Conservation (phyloP, 768 basidiomycete species). For the Suillus clintonianus region DNA sequence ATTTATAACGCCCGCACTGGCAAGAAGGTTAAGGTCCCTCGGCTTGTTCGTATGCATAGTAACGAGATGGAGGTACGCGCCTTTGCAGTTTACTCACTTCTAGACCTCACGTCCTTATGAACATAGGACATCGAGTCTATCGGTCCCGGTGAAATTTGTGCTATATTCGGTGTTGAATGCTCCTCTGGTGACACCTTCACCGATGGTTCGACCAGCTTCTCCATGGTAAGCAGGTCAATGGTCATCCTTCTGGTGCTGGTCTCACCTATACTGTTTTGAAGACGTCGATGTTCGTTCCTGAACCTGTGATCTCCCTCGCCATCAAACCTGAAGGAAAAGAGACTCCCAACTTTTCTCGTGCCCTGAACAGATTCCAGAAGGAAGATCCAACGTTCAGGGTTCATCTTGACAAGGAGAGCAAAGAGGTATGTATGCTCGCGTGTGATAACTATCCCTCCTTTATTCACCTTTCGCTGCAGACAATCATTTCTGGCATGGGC, state of each 20-base stretch:
- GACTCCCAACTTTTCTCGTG: slow-evolving; percentile 94
- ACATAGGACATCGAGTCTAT: slow-evolving; percentile 85
- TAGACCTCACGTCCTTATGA: neutral
- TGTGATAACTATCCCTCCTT: neutral
- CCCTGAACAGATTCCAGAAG: slow-evolving; percentile 95
- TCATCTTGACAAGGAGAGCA: slow-evolving; percentile 90
- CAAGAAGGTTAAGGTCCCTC: slow-evolving; percentile 95
- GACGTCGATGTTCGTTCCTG: slow-evolving; percentile 99
- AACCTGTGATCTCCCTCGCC: slow-evolving; percentile 95
- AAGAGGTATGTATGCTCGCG: slow-evolving; percentile 71
- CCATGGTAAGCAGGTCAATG: slow-evolving; percentile 68
- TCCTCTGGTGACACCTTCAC: slow-evolving; percentile 98
- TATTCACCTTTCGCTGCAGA: slow-evolving; percentile 46
- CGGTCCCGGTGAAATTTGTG: slow-evolving; percentile 98
- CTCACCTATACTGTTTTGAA: slow-evolving; percentile 28
- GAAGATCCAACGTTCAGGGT: slow-evolving; percentile 99
- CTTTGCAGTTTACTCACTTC: neutral
- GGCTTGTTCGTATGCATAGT: slow-evolving; percentile 96
- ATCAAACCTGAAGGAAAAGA: slow-evolving; percentile 92
- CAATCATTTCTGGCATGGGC: slow-evolving; percentile 99
- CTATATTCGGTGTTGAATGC: slow-evolving; percentile 98
- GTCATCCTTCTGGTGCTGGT: neutral
- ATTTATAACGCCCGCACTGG: slow-evolving; percentile 94
- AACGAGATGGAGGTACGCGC: slow-evolving; percentile 93
- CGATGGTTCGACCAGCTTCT: slow-evolving; percentile 84